phyloP scores from a whole-genome alignment of 768 basidiomycete species.

The Leucocoprinus leucothites region DNA sequence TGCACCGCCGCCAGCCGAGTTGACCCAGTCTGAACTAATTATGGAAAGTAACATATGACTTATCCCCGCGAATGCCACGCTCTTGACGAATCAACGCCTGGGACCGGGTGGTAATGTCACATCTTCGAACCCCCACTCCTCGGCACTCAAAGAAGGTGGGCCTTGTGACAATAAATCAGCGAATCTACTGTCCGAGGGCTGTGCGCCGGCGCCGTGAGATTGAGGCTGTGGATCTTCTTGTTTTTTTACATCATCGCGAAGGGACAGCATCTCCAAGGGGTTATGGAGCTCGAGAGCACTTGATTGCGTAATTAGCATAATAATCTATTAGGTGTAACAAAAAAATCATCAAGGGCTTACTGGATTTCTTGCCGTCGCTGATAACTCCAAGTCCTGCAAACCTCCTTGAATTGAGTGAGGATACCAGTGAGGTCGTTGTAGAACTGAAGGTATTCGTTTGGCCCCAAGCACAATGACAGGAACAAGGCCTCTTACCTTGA shows the following conservation, averaged over 20 bases:
- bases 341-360: too few species aligned
- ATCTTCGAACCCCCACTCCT: conserved; percentile 54
- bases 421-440: conserved; percentile 84
- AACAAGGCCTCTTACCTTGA: conserved; percentile 50
- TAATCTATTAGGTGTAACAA: neutral
- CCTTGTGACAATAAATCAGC: conserved; percentile 25
- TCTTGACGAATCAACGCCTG: neutral
- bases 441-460: conserved; percentile 49
- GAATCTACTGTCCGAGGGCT: conserved; percentile 14
- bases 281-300: neutral
- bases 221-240: neutral
- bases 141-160: conserved; percentile 45
- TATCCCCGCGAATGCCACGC: too few species aligned
- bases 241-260: conserved; percentile 21
- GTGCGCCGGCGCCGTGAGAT: neutral
- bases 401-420: conserved; percentile 69
- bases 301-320: neutral
- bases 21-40: too few species aligned
- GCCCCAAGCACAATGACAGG: neutral
- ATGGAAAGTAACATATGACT: too few species aligned
- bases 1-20: too few species aligned
- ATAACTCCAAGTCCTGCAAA: conserved; percentile 72
- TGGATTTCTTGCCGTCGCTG: conserved; percentile 71
- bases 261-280: conserved; percentile 32
- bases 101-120: conserved; percentile 43